These are phyloP conservation scores for Sugiyamaella floridensis DNA, from an alignment of 805 yeast genomes.

Conservation along the genomic window DNA sequence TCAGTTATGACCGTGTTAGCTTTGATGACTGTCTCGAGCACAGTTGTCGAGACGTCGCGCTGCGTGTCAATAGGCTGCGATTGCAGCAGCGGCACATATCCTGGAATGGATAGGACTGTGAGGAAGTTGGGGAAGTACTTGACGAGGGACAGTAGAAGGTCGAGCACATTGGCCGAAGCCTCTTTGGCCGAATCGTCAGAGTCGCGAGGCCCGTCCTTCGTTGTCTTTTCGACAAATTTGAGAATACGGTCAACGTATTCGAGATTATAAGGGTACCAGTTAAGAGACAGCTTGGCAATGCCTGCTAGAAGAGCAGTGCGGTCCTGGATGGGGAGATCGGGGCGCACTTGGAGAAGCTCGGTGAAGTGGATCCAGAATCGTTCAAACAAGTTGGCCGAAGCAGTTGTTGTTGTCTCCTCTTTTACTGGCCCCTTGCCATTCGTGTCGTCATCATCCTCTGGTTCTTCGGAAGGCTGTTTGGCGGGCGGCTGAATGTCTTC, in stretches of 20 bases:
- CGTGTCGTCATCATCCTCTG: constrained; percentile 7
- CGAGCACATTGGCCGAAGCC: constrained; percentile 24
- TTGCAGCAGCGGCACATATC: constrained; percentile 48
- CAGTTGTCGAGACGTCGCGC: constrained; percentile 50
- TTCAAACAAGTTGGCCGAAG: constrained; percentile 40
- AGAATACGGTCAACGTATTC: constrained; percentile 57
- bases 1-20: constrained; percentile 34
- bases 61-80: constrained; percentile 48
- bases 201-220: constrained; percentile 14
- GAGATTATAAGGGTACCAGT: constrained; percentile 57
- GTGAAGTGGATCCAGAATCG: constrained; percentile 61
- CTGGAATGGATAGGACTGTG: constrained; percentile 35
- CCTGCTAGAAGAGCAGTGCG: constrained; percentile 57
- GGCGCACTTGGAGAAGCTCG: constrained; percentile 48
- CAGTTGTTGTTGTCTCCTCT: not conserved
- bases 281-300: constrained; percentile 55
- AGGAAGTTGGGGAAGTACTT: constrained; percentile 25
- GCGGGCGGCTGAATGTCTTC: not conserved
- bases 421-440: not conserved
- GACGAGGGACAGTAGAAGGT: constrained; percentile 32
- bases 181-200: constrained; percentile 22
- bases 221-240: constrained; percentile 38
- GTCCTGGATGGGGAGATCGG: constrained; percentile 62
- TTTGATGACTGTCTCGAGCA: constrained; percentile 50
- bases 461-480: constrained; percentile 2